phyloP scores from a whole-genome alignment of 148 eudicot genomes.

The Simmondsia chinensis region DNA sequence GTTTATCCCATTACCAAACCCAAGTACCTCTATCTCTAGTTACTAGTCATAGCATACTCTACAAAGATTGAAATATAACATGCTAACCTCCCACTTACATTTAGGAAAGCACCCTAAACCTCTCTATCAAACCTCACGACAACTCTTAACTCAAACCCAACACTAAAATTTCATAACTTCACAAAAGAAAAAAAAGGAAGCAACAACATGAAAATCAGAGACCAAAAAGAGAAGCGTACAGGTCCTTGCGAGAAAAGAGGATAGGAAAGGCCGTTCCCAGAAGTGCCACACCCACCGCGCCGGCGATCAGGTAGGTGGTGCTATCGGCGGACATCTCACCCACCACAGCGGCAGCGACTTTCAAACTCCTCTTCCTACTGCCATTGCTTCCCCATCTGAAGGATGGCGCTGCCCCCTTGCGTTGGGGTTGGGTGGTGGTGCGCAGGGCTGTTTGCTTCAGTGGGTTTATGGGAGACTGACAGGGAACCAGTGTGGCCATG shows the following conservation, averaged over 20 bases:
- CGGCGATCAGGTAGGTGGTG: conserved; percentile 47
- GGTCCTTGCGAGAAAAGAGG: conserved; percentile 73
- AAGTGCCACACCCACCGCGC: conserved; percentile 49
- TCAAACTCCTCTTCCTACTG: conserved; percentile 15
- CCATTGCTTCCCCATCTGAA: not conserved
- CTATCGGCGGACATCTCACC: conserved; percentile 80
- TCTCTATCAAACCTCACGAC: too few species aligned
- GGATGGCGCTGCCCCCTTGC: not conserved
- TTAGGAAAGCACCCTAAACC: too few species aligned
- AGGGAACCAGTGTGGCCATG: conserved; percentile 32
- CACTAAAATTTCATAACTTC: too few species aligned
- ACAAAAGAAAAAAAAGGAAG: too few species aligned
- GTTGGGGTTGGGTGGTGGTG: not conserved
- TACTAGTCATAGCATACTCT: too few species aligned
- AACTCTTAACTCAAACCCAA: too few species aligned
- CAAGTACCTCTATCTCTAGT: too few species aligned
- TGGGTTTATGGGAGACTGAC: conserved; percentile 10
- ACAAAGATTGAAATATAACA: too few species aligned
- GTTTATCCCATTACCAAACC: too few species aligned
- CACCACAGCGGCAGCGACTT: conserved; percentile 38
- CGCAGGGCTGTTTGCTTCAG: conserved; percentile 9
- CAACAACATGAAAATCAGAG: too few species aligned
- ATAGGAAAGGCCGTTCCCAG: conserved; percentile 66
- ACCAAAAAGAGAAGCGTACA: conserved; percentile 16
- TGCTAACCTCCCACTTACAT: too few species aligned